Conservation (phyloP, 176 grass and related monocot genomes). For the Lolium multiflorum region DNA sequence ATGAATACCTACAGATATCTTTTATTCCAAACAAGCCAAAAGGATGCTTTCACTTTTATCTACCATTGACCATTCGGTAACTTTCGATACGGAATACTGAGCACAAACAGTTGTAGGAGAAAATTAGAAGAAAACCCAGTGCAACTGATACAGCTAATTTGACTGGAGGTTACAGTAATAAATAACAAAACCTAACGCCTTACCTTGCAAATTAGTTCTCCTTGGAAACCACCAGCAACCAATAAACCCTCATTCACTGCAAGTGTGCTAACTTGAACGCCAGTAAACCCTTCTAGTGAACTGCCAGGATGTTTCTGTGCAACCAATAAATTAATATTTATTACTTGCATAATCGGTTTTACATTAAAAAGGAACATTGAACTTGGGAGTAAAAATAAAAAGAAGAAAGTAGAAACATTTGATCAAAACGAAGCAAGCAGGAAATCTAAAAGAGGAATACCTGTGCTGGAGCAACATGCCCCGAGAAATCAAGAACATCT, state of each 20-base stretch:
- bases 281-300: conserved; percentile 80
- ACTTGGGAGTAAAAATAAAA: background rate
- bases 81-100: background rate
- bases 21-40: background rate
- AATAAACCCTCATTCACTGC: conserved; percentile 83
- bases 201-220: conserved; percentile 93
- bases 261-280: conserved; percentile 88
- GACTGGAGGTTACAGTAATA: conserved; percentile 2
- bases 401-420: conserved; percentile 30
- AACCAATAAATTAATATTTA: conserved; percentile 30
- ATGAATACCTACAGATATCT: background rate
- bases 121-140: background rate
- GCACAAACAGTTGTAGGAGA: background rate
- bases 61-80: conserved; percentile 2
- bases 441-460: conserved; percentile 50
- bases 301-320: conserved; percentile 79
- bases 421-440: background rate
- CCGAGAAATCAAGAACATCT: conserved; percentile 76
- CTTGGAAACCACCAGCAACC: conserved; percentile 94
- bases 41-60: conserved; percentile 14
- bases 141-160: conserved; percentile 2
- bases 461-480: conserved; percentile 82
- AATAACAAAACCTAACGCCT: conserved; percentile 19
- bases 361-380: background rate
- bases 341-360: conserved; percentile 9